phyloP scores from a whole-genome alignment of 176 grass and related monocot genomes.

The Triticum monococcum region DNA sequence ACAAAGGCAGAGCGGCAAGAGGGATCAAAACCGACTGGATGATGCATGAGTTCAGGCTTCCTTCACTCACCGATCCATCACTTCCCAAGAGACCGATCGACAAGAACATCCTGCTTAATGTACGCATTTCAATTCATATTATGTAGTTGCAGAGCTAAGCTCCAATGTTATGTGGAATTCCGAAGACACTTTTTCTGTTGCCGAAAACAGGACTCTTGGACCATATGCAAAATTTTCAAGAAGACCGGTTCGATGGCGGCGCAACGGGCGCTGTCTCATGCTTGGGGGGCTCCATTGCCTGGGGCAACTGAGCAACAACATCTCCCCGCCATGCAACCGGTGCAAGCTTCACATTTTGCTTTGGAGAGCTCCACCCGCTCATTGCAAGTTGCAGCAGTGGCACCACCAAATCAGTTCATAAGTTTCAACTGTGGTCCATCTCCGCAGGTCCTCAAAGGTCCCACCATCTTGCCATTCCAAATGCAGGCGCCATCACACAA shows the following conservation, averaged over 20 bases:
- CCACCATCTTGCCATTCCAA: conserved; percentile 45
- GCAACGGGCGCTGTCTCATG: conserved; percentile 62
- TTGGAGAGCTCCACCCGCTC: conserved; percentile 54
- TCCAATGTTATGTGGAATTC: conserved; percentile 5
- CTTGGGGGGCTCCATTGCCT: conserved; percentile 49
- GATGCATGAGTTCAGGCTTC: conserved; percentile 99
- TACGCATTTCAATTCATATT: conserved; percentile 33
- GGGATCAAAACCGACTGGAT: conserved; percentile 95
- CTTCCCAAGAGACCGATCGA: conserved; percentile 55
- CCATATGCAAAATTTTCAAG: conserved; percentile 96
- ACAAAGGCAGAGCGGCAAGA: conserved; percentile 88
- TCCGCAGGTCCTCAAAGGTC: conserved; percentile 25
- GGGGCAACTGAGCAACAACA: conserved; percentile 44
- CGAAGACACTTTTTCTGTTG: neutral
- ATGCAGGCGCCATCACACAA: conserved; percentile 21
- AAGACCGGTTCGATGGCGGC: conserved; percentile 71
- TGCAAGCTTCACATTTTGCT: conserved; percentile 48
- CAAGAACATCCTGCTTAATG: conserved; percentile 77
- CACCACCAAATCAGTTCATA: conserved; percentile 32
- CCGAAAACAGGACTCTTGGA: conserved; percentile 84
- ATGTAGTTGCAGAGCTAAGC: neutral
- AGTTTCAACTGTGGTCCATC: conserved; percentile 44
- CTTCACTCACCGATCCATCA: conserved; percentile 56
- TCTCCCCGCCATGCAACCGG: conserved; percentile 22
- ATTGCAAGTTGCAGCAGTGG: conserved; percentile 41